Percentiles rank a stretch among this genome's conserved stretches.
These are phyloP conservation scores for Puccinellia tenuiflora DNA, from an alignment of 176 grass and related monocot species.

Conservation along the genomic window DNA sequence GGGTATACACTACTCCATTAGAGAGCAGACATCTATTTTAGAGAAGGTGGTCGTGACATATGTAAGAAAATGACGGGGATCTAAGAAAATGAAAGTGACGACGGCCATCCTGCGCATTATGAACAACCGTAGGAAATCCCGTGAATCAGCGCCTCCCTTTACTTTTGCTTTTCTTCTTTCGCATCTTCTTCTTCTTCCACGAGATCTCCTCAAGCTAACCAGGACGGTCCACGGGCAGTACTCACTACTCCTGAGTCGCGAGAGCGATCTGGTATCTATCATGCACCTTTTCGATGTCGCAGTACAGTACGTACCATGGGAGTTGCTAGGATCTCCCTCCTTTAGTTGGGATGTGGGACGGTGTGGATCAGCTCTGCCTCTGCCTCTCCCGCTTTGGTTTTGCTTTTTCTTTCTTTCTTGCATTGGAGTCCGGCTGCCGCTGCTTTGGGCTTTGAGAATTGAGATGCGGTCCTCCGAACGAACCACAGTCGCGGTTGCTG, in stretches of 20 bases:
- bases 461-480: background rate
- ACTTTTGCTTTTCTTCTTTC: background rate
- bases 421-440: constrained; percentile 15
- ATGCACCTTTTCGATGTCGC: background rate
- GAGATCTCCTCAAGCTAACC: background rate
- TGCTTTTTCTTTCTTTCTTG: background rate
- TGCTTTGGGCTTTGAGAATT: constrained; percentile 6
- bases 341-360: constrained; percentile 26
- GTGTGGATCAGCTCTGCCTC: constrained; percentile 7
- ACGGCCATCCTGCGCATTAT: too few relatives aligned
- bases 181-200: background rate
- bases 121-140: too few relatives aligned
- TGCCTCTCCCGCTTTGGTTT: background rate
- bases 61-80: too few relatives aligned
- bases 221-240: background rate
- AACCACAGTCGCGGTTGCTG: background rate
- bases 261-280: background rate
- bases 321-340: constrained; percentile 21
- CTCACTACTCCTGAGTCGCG: background rate
- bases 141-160: background rate
- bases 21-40: too few relatives aligned
- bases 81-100: too few relatives aligned
- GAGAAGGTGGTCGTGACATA: too few relatives aligned
- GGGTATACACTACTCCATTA: too few relatives aligned
- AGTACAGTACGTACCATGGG: background rate